Percentiles rank a stretch among this genome's conserved stretches.
Evolutionary conservation across 345 rosid genomes (phyloP).

Genomic region (Crucihimalaya himalaica): DNA sequence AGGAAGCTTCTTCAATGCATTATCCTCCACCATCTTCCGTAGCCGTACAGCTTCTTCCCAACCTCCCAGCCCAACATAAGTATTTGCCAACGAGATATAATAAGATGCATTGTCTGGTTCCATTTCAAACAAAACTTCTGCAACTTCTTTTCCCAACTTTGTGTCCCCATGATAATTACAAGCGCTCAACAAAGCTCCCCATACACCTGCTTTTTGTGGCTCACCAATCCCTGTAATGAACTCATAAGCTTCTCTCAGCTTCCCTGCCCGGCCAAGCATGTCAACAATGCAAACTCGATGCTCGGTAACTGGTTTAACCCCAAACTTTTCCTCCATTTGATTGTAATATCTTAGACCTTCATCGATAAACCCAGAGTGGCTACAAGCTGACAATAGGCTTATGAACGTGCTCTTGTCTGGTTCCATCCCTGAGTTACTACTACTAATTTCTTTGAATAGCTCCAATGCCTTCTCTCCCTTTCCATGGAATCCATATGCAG

Average conservation of each 20-base stretch:
- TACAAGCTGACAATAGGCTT: constrained; percentile 57
- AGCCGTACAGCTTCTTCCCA: constrained; percentile 57
- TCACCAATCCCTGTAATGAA: constrained; percentile 43
- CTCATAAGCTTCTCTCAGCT: constrained; percentile 53
- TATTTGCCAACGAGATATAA: constrained; percentile 52
- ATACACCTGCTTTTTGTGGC: constrained; percentile 48
- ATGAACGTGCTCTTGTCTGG: constrained; percentile 56
- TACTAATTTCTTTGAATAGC: constrained; percentile 47
- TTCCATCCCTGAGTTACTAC: constrained; percentile 27
- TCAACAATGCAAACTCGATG: constrained; percentile 54
- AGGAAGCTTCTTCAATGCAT: constrained; percentile 46
- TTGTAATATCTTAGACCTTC: constrained; percentile 51
- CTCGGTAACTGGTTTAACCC: constrained; percentile 49
- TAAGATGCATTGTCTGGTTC: constrained; percentile 58
- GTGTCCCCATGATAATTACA: constrained; percentile 51
- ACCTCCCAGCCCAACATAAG: constrained; percentile 48
- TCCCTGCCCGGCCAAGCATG: constrained; percentile 63
- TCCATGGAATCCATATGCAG: constrained; percentile 56
- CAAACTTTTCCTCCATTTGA: constrained; percentile 46
- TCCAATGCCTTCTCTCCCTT: constrained; percentile 53
- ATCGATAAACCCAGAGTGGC: constrained; percentile 53
- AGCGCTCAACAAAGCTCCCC: constrained; percentile 64
- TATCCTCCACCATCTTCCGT: constrained; percentile 41
- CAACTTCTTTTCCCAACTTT: constrained; percentile 52
- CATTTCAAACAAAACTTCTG: constrained; percentile 53